Percentiles rank a stretch among this genome's conserved stretches.
Evolutionary conservation across 139 green algal genomes (phyloP).

Genomic region (Pedinophyceae sp.): DNA sequence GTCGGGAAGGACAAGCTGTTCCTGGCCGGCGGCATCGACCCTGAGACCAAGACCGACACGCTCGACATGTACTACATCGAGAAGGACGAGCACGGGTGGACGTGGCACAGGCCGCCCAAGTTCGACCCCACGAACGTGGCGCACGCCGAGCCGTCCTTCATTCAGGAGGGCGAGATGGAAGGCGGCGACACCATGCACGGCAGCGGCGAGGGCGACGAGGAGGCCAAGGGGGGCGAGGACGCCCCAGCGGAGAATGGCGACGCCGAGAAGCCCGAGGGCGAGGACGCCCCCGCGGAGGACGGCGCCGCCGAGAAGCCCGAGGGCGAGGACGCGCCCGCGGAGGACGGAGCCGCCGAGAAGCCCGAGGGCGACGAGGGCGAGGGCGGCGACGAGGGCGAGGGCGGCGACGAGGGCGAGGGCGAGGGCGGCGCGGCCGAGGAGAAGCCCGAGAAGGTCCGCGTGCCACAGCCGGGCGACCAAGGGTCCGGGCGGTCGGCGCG

Average conservation of each 20-base stretch:
- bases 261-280: background rate
- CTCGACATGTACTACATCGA: background rate
- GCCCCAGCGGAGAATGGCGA: background rate
- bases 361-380: conserved; percentile 6
- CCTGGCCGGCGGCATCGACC: background rate
- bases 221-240: background rate
- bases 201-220: background rate
- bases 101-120: background rate
- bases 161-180: too few relatives aligned
- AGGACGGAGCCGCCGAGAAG: conserved; percentile 1
- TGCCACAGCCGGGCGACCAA: too few relatives aligned
- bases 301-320: background rate
- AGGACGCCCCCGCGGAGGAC: conserved; percentile 3
- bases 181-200: background rate
- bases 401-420: conserved; percentile 8
- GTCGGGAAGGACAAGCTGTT: background rate
- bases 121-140: too few relatives aligned
- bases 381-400: conserved; percentile 1
- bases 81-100: background rate
- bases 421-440: conserved; percentile 1
- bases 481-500: background rate
- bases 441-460: too few relatives aligned
- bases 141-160: too few relatives aligned
- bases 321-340: conserved; percentile 8
- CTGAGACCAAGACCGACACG: too few relatives aligned